phyloP scores from a whole-genome alignment of 352 stramenopile species.

The Saprolegnia parasitica region DNA sequence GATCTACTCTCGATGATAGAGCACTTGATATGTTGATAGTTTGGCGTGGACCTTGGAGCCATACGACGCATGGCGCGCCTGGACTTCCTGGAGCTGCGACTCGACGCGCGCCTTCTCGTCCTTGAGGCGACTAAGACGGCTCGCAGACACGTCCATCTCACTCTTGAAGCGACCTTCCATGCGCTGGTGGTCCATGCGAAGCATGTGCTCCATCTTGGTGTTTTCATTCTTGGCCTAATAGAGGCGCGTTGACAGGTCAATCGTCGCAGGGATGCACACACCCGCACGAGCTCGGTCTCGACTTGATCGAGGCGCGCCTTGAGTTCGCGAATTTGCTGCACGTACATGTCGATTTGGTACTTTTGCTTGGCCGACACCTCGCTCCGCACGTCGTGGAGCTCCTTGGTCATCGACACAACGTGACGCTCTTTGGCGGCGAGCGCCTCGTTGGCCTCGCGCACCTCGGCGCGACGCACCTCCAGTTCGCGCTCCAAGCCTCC shows the following conservation, averaged over 20 bases:
- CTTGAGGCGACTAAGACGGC: constrained; percentile 42
- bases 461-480: constrained; percentile 50
- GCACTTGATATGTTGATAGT: no score
- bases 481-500: constrained; percentile 47
- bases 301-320: constrained; percentile 11
- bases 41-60: constrained; percentile 16
- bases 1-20: constrained; percentile 50
- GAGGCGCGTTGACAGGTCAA: constrained; percentile 49
- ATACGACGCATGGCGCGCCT: constrained; percentile 35
- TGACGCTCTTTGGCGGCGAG: constrained; percentile 62
- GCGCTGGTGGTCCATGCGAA: constrained; percentile 9
- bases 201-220: constrained; percentile 15
- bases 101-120: constrained; percentile 57
- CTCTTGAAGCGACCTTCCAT: constrained; percentile 31
- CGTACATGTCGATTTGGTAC: constrained; percentile 27
- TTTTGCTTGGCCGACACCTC: constrained; percentile 14
- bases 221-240: constrained; percentile 32
- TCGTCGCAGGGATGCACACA: constrained; percentile 56
- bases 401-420: constrained; percentile 53
- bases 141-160: constrained; percentile 51
- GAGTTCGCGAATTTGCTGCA: constrained; percentile 15
- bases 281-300: constrained; percentile 50
- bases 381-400: constrained; percentile 7
- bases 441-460: constrained; percentile 55
- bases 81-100: constrained; percentile 44